Evolutionary conservation across 2,329 filamentous ascomycete species (phyloP), one percentile per base, ranked within the genome.

Genomic region (Cladosporium sp.): DNA sequence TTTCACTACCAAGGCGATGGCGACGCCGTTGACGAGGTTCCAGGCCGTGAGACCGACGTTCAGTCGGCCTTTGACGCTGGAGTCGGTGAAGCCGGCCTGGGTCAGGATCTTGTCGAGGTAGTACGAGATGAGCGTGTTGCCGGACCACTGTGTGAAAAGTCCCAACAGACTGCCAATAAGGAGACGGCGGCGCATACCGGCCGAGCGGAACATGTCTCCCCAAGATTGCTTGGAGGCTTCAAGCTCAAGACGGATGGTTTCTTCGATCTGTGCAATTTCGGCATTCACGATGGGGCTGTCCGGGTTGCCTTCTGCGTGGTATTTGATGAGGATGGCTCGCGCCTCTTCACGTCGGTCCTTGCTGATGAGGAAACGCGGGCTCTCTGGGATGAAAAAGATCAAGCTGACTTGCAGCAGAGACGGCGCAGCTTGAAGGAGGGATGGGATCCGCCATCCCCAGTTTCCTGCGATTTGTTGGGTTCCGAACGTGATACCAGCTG

Each of bases 211-310:
- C 56, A 86, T 82, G 61, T 85, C 81, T 13, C 78, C 56, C 64
- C 84, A 86, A 53, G 70, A 76, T 41, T 75, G 65, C n/a, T 50
- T 50, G 17, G 47, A 50, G 19, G 22, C 27, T 18, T 50, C 47
- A 38, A 50, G 76, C 60, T 86, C 83, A 52, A 82, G 68, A 44
- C 71, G 68, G 48, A 86, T 78, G 8, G 82, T 84, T 59, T 83
- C 76, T 59, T 77, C 78, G 67, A 87, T 87, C 68, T 87, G 83
- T 43, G 75, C 76, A 64, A 75, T 84, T 64, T 87, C 81, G 62
- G 83, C 83, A 58, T 83, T 79, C 6, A 87, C 84, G 1, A 80
- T 79, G 2, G 78, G 64, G 59, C 85, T 79, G 61, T 78, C 72
- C 50, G 63, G 64, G 58, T 54, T 47, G 29, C 54, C 54, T 39